Base-by-base conservation (phyloP, 2,329 filamentous ascomycete genomes). In the Orbilia ellipsospora region DNA sequence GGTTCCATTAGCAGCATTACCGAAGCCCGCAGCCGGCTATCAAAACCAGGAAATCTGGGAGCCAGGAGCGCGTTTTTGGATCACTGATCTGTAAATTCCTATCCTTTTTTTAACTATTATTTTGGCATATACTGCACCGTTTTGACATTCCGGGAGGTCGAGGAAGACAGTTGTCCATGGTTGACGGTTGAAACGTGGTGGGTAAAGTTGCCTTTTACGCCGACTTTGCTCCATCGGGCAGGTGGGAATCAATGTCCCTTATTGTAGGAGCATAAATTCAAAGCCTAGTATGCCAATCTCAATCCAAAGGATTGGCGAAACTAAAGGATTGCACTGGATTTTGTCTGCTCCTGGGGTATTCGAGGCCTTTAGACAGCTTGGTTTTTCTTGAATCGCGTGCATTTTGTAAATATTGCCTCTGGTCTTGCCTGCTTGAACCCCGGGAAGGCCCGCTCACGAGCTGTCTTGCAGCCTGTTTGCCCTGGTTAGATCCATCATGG, bases 341-440 rank as follows among this genome's bases (percentile, higher is more conserved):
- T n/a, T n/a, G 13, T 10, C 16, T 48, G 5, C 44, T 18, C 16
- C 44, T 5, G 16, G 16, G 2, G 1, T 5, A 7, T 48, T 15
- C 7, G n/a, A 61, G 63, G 31, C 64, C 45, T 36, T 65, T 64
- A 55, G 68, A 60, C 54, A 64, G 61, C 36, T 64, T 54, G 16
- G 31, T 50, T 64, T 23, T 48, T 59, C 20, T 52, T 5, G 18
- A 23, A 23, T 67, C 23, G 23, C 23, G 57, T 45, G 31, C 42
- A 40, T 15, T 13, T 52, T 40, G 18, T 18, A 13, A 18, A n/a
- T 23, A 10, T 20, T 54, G n/a, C 51, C 57, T 55, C 40, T 44
- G 31, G 68, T 54, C 18, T 40, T 60, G 66, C 69, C 62, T 73
- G 69, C 50, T 51, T 31, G 59, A 57, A 40, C 31, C 51, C 70